phyloP scores from a whole-genome alignment of 176 grass and related monocot genomes.

The Ensete glaucum region DNA sequence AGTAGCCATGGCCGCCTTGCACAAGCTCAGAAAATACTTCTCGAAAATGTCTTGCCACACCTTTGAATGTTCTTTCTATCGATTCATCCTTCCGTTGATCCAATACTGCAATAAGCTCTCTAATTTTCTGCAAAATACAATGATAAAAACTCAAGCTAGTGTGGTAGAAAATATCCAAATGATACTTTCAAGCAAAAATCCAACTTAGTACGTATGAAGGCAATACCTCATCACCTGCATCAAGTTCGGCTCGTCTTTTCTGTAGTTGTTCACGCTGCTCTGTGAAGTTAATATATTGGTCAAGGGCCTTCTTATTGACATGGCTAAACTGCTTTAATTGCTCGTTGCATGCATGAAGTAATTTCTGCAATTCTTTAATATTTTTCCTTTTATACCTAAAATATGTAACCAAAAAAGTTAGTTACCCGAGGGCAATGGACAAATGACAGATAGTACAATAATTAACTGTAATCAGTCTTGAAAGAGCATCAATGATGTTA shows the following conservation, averaged over 20 bases:
- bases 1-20: slow-evolving; percentile 84
- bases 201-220: slow-evolving; percentile 1
- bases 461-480: not conserved
- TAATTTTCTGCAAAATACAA: slow-evolving; percentile 74
- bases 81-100: slow-evolving; percentile 99
- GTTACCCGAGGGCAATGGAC: not conserved
- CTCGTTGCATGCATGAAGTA: slow-evolving; percentile 87
- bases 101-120: slow-evolving; percentile 77
- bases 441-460: not conserved
- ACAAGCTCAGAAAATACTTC: slow-evolving; percentile 94
- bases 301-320: slow-evolving; percentile 98
- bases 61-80: slow-evolving; percentile 98
- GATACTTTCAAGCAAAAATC: not conserved
- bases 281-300: slow-evolving; percentile 98
- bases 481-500: not conserved
- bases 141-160: not conserved
- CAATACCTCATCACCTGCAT: slow-evolving; percentile 75
- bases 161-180: not conserved
- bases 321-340: slow-evolving; percentile 93
- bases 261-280: slow-evolving; percentile 91
- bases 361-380: slow-evolving; percentile 84
- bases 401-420: not conserved
- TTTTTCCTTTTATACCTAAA: slow-evolving; percentile 89
- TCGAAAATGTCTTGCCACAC: slow-evolving; percentile 85
- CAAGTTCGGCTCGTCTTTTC: slow-evolving; percentile 77